These are phyloP conservation scores for Heterococcus sp. DNA, from an alignment of 108 stramenopile species.

Conservation along the genomic window DNA sequence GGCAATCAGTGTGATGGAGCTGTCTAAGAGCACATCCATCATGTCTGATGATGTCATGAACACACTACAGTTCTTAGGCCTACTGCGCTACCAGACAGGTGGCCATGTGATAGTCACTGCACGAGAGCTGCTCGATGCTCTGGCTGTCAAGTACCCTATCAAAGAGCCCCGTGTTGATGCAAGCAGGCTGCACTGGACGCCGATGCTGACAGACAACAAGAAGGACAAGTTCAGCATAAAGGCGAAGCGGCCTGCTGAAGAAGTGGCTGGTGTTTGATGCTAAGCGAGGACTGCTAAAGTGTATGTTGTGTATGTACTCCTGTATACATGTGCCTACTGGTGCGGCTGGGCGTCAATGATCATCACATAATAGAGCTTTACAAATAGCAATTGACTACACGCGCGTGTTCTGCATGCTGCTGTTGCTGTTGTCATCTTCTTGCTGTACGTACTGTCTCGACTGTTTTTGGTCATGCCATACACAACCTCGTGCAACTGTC, in stretches of 20 bases:
- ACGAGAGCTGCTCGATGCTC: slow-evolving; percentile 59
- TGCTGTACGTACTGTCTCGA: too few relatives aligned
- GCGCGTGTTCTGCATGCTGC: background rate
- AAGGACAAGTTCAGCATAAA: slow-evolving; percentile 94
- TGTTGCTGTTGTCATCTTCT: too few relatives aligned
- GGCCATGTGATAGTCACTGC: slow-evolving; percentile 86
- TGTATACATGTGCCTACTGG: background rate
- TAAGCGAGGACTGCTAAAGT: background rate
- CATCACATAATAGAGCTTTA: too few relatives aligned
- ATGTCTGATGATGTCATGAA: slow-evolving; percentile 93
- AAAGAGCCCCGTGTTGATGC: slow-evolving; percentile 85
- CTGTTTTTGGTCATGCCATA: too few relatives aligned
- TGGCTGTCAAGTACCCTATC: slow-evolving; percentile 86
- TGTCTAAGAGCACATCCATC: slow-evolving; percentile 75
- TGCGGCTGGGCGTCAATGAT: background rate
- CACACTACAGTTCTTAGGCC: slow-evolving; percentile 74
- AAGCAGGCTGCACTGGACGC: slow-evolving; percentile 89
- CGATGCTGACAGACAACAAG: slow-evolving; percentile 84
- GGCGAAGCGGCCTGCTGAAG: slow-evolving; percentile 70
- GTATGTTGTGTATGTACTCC: background rate
- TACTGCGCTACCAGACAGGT: slow-evolving; percentile 83
- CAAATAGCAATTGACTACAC: too few relatives aligned
- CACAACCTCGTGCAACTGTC: too few relatives aligned
- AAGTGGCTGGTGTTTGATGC: background rate
- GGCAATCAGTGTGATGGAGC: slow-evolving; percentile 27